These are phyloP conservation scores for Pseudogymnoascus sp. DNA, from an alignment of 2,329 filamentous ascomycete genomes.

Conservation along the genomic window DNA sequence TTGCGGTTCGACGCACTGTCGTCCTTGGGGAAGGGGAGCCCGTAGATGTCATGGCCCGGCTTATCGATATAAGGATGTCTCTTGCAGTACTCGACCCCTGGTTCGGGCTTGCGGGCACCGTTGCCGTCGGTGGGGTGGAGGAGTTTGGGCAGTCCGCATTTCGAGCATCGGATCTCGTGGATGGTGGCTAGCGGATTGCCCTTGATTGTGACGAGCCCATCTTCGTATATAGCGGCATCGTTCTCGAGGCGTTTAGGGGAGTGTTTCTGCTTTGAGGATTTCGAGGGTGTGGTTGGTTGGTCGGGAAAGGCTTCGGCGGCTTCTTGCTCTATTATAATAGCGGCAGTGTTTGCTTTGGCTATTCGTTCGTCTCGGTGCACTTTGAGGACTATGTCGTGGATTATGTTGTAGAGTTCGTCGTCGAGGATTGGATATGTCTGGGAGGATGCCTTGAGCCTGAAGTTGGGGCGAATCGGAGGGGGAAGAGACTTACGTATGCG, in stretches of 20 bases:
- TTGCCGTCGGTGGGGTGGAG: slow-evolving; percentile 65
- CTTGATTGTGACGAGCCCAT: slow-evolving; percentile 59
- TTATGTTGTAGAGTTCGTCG: slow-evolving; percentile 66
- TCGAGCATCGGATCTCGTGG: slow-evolving; percentile 62
- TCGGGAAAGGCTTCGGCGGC: slow-evolving; percentile 20
- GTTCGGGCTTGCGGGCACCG: slow-evolving; percentile 56
- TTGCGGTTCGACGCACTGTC: neutral
- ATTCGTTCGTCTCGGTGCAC: slow-evolving; percentile 73
- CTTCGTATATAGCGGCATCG: slow-evolving; percentile 60
- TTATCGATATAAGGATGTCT: slow-evolving; percentile 70
- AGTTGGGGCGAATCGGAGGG: neutral
- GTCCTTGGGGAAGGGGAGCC: slow-evolving; percentile 69
- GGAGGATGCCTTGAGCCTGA: slow-evolving; percentile 2
- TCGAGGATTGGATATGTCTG: slow-evolving; percentile 61
- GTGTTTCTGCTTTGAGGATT: neutral
- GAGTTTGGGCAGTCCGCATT: slow-evolving; percentile 66
- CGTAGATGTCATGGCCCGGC: slow-evolving; percentile 71
- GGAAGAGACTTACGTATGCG: slow-evolving; percentile 44
- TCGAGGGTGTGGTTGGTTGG: slow-evolving; percentile 11
- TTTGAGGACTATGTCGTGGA: slow-evolving; percentile 66
- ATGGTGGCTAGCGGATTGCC: slow-evolving; percentile 61
- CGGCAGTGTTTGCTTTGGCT: slow-evolving; percentile 56
- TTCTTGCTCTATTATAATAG: slow-evolving; percentile 53
- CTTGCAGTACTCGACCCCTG: slow-evolving; percentile 67
- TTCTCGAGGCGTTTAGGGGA: slow-evolving; percentile 38